These are phyloP conservation scores for Erodium maritimum DNA, from an alignment of 345 rosid genomes.

Conservation along the genomic window DNA sequence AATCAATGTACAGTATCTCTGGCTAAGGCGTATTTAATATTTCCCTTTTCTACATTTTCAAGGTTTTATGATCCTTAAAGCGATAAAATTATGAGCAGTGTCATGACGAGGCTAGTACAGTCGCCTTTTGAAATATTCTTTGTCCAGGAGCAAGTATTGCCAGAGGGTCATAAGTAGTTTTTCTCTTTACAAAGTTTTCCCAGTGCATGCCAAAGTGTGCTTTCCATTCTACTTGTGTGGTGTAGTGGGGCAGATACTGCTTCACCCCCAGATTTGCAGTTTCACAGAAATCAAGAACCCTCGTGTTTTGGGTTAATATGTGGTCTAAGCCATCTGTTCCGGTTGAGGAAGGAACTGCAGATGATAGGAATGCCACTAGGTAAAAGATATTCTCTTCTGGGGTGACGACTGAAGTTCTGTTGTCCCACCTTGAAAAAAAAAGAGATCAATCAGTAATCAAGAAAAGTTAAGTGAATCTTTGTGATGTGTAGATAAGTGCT, in stretches of 20 bases:
- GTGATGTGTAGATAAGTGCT: constrained; percentile 1
- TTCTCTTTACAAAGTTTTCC: constrained; percentile 60
- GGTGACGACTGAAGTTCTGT: constrained; percentile 72
- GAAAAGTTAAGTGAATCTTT: constrained; percentile 3
- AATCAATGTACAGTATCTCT: neutral
- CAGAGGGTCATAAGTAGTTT: constrained; percentile 66
- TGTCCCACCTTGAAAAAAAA: constrained; percentile 70
- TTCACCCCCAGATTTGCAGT: constrained; percentile 50
- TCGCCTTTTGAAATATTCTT: constrained; percentile 56
- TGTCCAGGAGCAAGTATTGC: constrained; percentile 94
- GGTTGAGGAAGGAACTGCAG: constrained; percentile 65
- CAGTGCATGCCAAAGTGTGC: constrained; percentile 70
- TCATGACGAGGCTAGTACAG: constrained; percentile 29
- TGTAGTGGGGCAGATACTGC: constrained; percentile 85
- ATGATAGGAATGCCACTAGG: constrained; percentile 80
- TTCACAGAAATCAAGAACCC: constrained; percentile 54
- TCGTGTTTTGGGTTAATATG: constrained; percentile 53
- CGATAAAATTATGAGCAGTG: constrained; percentile 6
- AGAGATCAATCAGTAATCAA: constrained; percentile 10
- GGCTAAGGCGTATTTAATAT: neutral
- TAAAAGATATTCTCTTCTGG: constrained; percentile 88
- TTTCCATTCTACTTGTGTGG: constrained; percentile 65
- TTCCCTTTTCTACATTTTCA: constrained; percentile 10
- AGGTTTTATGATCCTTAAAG: constrained; percentile 3
- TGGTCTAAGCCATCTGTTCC: constrained; percentile 64